phyloP scores from a whole-genome alignment of 1,139 yeast species.

The Saccharomyces hybrid region DNA sequence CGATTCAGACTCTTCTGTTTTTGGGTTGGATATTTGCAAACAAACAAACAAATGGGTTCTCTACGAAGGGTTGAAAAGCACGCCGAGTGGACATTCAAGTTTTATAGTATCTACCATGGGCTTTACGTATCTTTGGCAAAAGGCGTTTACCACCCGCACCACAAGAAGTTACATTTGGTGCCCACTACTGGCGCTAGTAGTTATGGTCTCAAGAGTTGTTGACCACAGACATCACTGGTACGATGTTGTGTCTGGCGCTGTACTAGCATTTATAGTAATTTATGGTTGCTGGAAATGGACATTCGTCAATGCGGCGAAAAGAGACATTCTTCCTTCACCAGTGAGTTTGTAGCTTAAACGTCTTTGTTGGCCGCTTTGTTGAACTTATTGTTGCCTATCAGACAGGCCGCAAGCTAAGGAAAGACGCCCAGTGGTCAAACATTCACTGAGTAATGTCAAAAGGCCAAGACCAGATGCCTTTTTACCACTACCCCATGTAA shows the following conservation, averaged over 20 bases:
- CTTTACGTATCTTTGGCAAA: constrained; percentile 23
- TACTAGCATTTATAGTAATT: constrained; percentile 14
- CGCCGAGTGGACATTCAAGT: constrained; percentile 30
- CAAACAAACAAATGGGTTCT: constrained; percentile 17
- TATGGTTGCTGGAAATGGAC: constrained; percentile 12
- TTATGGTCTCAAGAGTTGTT: constrained; percentile 25
- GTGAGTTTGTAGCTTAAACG: not conserved
- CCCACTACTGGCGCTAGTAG: constrained; percentile 17
- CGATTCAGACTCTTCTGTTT: constrained; percentile 5
- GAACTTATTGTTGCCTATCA: too few species aligned
- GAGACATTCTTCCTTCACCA: not conserved
- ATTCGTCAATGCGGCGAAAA: constrained; percentile 2
- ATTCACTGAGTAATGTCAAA: not conserved
- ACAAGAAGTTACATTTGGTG: constrained; percentile 23
- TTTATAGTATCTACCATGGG: constrained; percentile 23
- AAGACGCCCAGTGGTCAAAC: too few species aligned
- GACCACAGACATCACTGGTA: constrained; percentile 31
- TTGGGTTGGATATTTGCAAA: constrained; percentile 14
- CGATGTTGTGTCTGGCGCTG: constrained; percentile 23
- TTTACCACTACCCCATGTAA: too few species aligned
- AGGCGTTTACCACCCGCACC: constrained; percentile 12
- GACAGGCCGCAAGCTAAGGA: too few species aligned
- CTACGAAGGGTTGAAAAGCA: constrained; percentile 27
- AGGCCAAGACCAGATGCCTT: too few species aligned
- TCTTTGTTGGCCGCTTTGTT: too few species aligned